phyloP scores from a whole-genome alignment of 2,329 filamentous ascomycete genomes.

The Fusarium foetens region DNA sequence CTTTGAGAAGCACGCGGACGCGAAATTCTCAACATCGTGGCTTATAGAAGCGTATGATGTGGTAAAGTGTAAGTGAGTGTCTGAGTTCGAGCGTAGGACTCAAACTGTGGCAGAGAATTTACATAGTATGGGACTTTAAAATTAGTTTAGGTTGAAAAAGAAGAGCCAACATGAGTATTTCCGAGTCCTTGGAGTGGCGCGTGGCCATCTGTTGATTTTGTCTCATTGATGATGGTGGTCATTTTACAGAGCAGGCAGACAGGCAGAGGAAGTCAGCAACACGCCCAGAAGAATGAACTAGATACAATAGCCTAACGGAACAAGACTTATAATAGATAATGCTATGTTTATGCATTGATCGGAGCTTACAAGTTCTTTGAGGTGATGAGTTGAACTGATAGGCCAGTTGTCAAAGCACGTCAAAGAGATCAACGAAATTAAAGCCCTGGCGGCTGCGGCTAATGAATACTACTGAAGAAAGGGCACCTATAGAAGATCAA shows the following conservation, averaged over 20 bases:
- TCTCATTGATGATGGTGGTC: conserved; percentile 35
- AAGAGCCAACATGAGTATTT: not conserved
- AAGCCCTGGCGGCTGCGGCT: conserved; percentile 7
- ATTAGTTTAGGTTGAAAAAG: conserved; percentile 4
- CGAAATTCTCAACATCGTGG: conserved; percentile 22
- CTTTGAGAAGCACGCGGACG: conserved; percentile 22
- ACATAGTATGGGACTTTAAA: conserved; percentile 5
- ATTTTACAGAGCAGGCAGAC: conserved; percentile 12
- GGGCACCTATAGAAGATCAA: conserved; percentile 18
- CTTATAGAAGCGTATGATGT: conserved; percentile 32
- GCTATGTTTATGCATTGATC: not conserved
- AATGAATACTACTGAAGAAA: conserved; percentile 12
- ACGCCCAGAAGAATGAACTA: not conserved
- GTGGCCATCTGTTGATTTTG: conserved; percentile 26
- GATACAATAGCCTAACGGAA: not conserved
- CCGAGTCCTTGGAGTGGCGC: conserved; percentile 13
- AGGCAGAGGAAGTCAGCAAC: not conserved
- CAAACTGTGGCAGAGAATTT: conserved; percentile 23
- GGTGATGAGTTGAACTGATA: not conserved
- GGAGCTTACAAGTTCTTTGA: conserved; percentile 11
- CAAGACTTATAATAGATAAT: not conserved
- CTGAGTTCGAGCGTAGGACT: conserved; percentile 21
- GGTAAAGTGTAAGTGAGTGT: conserved; percentile 32
- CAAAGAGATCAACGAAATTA: conserved; percentile 17
- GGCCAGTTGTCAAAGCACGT: conserved; percentile 4